Conservation (phyloP, 1,284 basidiomycete species). For the Cryptococcus hybrid region DNA sequence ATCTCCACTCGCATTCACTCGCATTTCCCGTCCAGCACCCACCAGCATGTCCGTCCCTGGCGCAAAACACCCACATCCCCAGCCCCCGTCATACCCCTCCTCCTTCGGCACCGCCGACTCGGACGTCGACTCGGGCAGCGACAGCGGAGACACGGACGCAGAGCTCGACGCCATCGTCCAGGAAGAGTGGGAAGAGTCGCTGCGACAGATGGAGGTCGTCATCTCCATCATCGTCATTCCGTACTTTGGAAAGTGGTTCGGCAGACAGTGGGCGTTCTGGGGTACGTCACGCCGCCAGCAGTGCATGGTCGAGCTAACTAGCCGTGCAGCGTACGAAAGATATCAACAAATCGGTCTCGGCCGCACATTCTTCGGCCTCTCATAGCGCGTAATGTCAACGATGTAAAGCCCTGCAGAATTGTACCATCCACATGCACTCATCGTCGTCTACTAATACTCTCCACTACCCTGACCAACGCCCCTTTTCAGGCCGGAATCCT, state of each 20-base stretch:
- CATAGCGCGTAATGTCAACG: not conserved
- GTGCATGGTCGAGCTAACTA: not conserved
- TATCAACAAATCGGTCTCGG: conserved; percentile 5
- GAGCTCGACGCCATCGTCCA: conserved; percentile 68
- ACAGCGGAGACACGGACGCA: conserved; percentile 54
- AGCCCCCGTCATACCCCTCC: conserved; percentile 44
- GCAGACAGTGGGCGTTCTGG: conserved; percentile 80
- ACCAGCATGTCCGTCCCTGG: conserved; percentile 34
- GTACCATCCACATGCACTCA: conserved; percentile 1
- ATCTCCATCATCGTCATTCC: conserved; percentile 77
- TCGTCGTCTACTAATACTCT: conserved; percentile 44
- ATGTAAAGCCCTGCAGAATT: not conserved
- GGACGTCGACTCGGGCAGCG: conserved; percentile 52
- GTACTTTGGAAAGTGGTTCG: conserved; percentile 82
- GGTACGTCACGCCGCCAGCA: conserved; percentile 55
- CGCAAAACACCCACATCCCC: conserved; percentile 8
- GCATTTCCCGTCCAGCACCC: too few species aligned
- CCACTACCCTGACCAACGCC: conserved; percentile 51
- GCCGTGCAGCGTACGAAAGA: conserved; percentile 2
- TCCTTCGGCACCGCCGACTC: conserved; percentile 51
- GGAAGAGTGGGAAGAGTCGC: conserved; percentile 87
- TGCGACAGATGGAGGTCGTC: conserved; percentile 77
- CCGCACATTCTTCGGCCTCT: conserved; percentile 4
- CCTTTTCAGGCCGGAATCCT: conserved; percentile 46
- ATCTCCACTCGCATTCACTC: too few species aligned